Evolutionary conservation across 2,329 filamentous ascomycete species (phyloP).

Genomic region (Orbilia oligospora): DNA sequence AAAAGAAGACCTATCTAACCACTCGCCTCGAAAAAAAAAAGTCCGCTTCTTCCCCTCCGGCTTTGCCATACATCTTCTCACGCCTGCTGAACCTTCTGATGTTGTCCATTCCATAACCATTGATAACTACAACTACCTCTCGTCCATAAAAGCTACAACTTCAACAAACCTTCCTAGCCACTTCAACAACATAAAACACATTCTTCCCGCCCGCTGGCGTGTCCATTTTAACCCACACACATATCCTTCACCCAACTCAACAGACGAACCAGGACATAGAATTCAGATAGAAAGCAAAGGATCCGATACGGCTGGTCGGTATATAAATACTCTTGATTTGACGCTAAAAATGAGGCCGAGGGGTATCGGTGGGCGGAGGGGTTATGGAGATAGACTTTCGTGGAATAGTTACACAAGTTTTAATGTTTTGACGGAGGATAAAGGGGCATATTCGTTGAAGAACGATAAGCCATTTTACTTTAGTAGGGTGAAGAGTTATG

Average conservation of each 20-base stretch:
- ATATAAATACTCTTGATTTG: constrained; percentile 87
- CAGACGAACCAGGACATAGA: constrained; percentile 67
- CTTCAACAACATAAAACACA: constrained; percentile 65
- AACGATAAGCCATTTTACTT: constrained; percentile 78
- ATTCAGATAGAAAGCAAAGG: constrained; percentile 91
- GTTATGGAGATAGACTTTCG: constrained; percentile 82
- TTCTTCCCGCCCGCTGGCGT: constrained; percentile 77
- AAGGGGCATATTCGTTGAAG: constrained; percentile 81
- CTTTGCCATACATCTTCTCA: constrained; percentile 82
- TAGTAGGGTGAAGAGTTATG: constrained; percentile 77
- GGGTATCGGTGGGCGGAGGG: constrained; percentile 71
- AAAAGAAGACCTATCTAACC: neutral
- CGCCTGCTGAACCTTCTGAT: constrained; percentile 84
- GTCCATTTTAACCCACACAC: constrained; percentile 71
- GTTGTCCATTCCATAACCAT: constrained; percentile 84
- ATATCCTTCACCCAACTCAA: constrained; percentile 60
- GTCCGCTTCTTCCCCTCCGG: constrained; percentile 94
- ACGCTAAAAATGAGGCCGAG: constrained; percentile 71
- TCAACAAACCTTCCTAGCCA: constrained; percentile 66
- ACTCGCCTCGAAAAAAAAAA: neutral
- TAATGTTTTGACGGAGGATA: constrained; percentile 89
- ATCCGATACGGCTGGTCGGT: constrained; percentile 72
- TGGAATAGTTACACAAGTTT: constrained; percentile 96
- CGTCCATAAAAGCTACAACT: constrained; percentile 66
- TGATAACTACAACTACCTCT: constrained; percentile 74